Percentiles rank a stretch among this genome's conserved stretches.
phyloP scores from a whole-genome alignment of 148 eudicot genomes.

The Selenicereus undatus region DNA sequence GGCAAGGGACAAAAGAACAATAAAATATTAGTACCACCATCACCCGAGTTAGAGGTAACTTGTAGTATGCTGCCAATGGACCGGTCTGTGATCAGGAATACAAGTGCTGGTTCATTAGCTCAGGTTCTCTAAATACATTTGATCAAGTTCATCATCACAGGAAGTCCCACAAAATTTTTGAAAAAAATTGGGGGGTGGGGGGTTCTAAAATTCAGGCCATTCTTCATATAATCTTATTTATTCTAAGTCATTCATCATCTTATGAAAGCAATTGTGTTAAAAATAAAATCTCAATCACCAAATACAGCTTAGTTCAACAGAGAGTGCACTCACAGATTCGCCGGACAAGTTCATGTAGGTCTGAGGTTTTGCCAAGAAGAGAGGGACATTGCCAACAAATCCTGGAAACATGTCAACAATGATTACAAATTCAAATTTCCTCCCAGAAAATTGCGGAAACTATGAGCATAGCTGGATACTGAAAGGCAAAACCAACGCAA shows the following conservation, averaged over 20 bases:
- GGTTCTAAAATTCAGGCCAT: neutral
- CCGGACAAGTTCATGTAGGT: slow-evolving; percentile 89
- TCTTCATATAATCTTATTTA: neutral
- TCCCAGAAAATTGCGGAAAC: neutral
- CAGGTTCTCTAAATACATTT: neutral
- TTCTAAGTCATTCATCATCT: neutral
- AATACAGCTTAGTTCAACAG: neutral
- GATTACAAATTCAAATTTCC: neutral
- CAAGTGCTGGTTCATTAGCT: slow-evolving; percentile 11
- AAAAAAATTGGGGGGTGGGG: neutral
- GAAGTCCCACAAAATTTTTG: neutral
- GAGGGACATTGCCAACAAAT: slow-evolving; percentile 53
- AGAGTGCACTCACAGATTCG: slow-evolving; percentile 59
- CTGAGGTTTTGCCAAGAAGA: slow-evolving; percentile 85
- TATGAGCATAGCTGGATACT: neutral
- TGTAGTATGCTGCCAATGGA: slow-evolving; percentile 93
- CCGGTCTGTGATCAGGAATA: slow-evolving; percentile 52
- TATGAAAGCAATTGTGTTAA: neutral
- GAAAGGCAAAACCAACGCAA: neutral
- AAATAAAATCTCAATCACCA: neutral
- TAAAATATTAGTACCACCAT: slow-evolving; percentile 53
- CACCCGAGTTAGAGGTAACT: slow-evolving; percentile 76
- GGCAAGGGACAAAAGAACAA: neutral
- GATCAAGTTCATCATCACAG: neutral
- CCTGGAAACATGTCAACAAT: slow-evolving; percentile 35